Base-by-base conservation (phyloP, 1,284 basidiomycete species). In the Chalciporus sp. region DNA sequence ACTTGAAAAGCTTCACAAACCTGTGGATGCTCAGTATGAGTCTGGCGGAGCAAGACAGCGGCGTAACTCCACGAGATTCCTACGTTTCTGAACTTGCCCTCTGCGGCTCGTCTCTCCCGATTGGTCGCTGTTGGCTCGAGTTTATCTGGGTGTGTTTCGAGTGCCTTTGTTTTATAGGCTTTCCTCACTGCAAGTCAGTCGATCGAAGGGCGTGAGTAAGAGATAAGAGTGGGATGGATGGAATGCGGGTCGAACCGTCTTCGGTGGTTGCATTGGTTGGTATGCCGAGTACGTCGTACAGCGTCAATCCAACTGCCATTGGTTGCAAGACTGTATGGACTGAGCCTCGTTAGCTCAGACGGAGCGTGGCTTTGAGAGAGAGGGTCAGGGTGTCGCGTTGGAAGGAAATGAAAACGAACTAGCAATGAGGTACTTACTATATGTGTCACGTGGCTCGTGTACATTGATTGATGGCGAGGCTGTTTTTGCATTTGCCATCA, bases 71-170 rank as follows among this genome's bases (percentile, higher is more conserved):
- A 58, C 40, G 48, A 53, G 40, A 27, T 47, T 52, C 66, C 61
- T 63, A 76, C 74, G 65, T 70, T 70, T 65, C 74, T 68, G 60
- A 87, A 87, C 56, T 75, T 74, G 53, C 76, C 75, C 62, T 82
- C 79, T 17, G 84, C 78, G 35, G 62, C 68, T 50, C 76, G 72
- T 62, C 78, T 83, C 50, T 79, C 77, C 48, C 73, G 68, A 31
- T 76, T 72, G 39, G 69, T 75, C 5, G 79, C 77, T 20, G 66
- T 66, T 29, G 77, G 80, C 14, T 79, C 77, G 39, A 84, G 76
- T 61, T 84, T 85, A 61, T 87, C 85, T 10, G 85, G 85, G 64
- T 87, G 85, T 7, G 85, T 87, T 64, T 81, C 80, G 28, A 87
- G 72, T 9, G 79, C 84, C 55, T 77, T 80, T 56, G 76, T 77